phyloP scores from a whole-genome alignment of 2,329 filamentous ascomycete species.

The Fusarium kyushuense region DNA sequence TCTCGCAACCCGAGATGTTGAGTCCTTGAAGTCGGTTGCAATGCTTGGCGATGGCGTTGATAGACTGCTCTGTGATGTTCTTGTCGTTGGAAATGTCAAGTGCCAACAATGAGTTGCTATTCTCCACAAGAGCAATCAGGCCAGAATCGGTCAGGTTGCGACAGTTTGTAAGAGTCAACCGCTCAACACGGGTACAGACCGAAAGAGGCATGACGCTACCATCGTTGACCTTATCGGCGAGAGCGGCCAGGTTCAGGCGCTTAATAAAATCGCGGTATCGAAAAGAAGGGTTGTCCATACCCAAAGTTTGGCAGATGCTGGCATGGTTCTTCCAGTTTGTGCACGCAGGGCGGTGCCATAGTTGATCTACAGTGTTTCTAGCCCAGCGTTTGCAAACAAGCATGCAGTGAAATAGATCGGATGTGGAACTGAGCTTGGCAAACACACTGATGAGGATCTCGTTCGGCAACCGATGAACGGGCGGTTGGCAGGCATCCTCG shows the following conservation, averaged over 20 bases:
- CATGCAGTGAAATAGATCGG: slow-evolving; percentile 89
- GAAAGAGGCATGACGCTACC: slow-evolving; percentile 86
- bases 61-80: slow-evolving; percentile 86
- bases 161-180: slow-evolving; percentile 93
- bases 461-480: slow-evolving; percentile 86
- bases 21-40: slow-evolving; percentile 90
- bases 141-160: slow-evolving; percentile 85
- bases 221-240: slow-evolving; percentile 83
- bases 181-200: slow-evolving; percentile 90
- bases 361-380: slow-evolving; percentile 87
- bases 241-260: slow-evolving; percentile 86
- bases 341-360: slow-evolving; percentile 95
- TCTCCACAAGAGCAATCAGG: slow-evolving; percentile 80
- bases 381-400: slow-evolving; percentile 96
- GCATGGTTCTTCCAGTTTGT: slow-evolving; percentile 85
- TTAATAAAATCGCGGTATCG: slow-evolving; percentile 91
- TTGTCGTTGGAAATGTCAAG: slow-evolving; percentile 88
- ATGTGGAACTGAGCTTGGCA: slow-evolving; percentile 79
- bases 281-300: slow-evolving; percentile 81
- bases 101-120: slow-evolving; percentile 84
- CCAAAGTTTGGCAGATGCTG: slow-evolving; percentile 83
- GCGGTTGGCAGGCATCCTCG: slow-evolving; percentile 76
- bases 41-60: slow-evolving; percentile 81
- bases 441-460: slow-evolving; percentile 97
- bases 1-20: slow-evolving; percentile 88